phyloP scores from a whole-genome alignment of 345 rosid genomes.

The Salix caprea region DNA sequence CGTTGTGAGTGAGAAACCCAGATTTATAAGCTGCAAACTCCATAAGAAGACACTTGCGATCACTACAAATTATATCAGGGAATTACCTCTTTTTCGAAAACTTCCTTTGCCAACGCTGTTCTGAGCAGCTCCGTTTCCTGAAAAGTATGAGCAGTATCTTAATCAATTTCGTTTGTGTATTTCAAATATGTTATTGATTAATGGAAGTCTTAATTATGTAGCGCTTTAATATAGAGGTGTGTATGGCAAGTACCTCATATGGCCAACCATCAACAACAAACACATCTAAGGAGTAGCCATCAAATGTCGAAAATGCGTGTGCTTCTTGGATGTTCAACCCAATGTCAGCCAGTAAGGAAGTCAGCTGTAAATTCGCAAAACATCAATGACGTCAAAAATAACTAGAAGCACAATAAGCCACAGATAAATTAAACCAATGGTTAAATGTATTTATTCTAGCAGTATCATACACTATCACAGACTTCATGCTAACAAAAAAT shows the following conservation, averaged over 20 bases:
- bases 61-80: background rate
- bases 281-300: constrained; percentile 93
- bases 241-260: constrained; percentile 58
- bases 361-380: constrained; percentile 53
- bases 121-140: constrained; percentile 82
- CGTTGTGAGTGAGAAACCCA: background rate
- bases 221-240: background rate
- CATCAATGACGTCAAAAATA: constrained; percentile 12
- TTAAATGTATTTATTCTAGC: background rate
- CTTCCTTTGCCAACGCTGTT: constrained; percentile 67
- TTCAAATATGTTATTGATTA: constrained; percentile 4
- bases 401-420: background rate
- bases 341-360: constrained; percentile 78
- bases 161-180: constrained; percentile 12
- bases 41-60: background rate
- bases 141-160: constrained; percentile 24
- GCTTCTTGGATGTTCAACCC: constrained; percentile 99
- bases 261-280: constrained; percentile 99
- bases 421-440: background rate
- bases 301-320: constrained; percentile 87
- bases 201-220: background rate
- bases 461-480: background rate
- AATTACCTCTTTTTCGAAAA: constrained; percentile 66
- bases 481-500: background rate
- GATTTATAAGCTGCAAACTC: background rate